Evolutionary conservation across 2,329 filamentous ascomycete genomes (phyloP).

Genomic region (Cladobotryum mycophilum): DNA sequence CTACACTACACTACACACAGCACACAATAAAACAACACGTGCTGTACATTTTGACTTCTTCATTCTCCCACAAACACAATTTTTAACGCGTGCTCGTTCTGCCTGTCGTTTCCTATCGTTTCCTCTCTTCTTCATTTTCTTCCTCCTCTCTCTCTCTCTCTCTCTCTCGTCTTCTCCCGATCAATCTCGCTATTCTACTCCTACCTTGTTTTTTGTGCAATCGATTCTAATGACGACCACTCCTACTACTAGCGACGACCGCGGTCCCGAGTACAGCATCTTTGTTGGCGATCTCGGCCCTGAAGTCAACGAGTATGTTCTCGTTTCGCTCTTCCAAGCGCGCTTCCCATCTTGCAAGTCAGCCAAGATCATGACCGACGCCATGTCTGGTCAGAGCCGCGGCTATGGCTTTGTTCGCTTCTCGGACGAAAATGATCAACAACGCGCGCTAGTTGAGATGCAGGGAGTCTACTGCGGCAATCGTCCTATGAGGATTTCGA

Average conservation of each 20-base stretch:
- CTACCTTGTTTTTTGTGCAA: background rate
- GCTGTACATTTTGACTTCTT: too few species aligned
- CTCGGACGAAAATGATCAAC: conserved; percentile 90
- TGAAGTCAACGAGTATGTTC: conserved; percentile 96
- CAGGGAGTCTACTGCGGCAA: conserved; percentile 99
- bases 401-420: conserved; percentile 98
- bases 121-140: too few species aligned
- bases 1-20: too few species aligned
- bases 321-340: conserved; percentile 94
- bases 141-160: too few species aligned
- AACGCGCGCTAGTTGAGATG: conserved; percentile 94
- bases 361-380: conserved; percentile 99
- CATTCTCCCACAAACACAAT: too few species aligned
- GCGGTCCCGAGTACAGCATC: conserved; percentile 92
- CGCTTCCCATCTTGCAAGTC: conserved; percentile 98
- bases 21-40: too few species aligned
- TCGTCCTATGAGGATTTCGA: conserved; percentile 96
- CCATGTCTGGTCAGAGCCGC: conserved; percentile 93
- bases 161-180: too few species aligned
- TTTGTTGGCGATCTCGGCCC: conserved; percentile 97
- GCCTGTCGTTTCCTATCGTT: too few species aligned
- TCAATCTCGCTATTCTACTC: too few species aligned
- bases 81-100: too few species aligned
- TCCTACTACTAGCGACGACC: conserved; percentile 65
- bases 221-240: conserved; percentile 7